Conservation (phyloP, 495 filamentous ascomycete genomes). For the Endocarpon pusillum region DNA sequence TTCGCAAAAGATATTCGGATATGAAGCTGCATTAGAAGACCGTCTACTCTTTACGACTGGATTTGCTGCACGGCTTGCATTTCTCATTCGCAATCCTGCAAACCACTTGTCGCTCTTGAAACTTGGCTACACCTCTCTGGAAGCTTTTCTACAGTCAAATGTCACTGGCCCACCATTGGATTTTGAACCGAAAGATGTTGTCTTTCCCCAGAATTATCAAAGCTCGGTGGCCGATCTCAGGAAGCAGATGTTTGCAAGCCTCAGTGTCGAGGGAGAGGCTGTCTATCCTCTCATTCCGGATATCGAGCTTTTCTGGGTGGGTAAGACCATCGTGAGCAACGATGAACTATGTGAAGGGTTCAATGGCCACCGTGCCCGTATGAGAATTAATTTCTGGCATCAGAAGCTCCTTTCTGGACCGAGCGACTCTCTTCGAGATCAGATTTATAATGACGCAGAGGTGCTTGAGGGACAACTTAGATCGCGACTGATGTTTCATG, state of each 20-base stretch:
- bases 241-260: constrained; percentile 36
- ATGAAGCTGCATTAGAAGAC: constrained; percentile 11
- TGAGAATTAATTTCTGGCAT: constrained; percentile 70
- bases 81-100: constrained; percentile 1
- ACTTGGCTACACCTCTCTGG: constrained; percentile 53
- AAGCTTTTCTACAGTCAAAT: constrained; percentile 79
- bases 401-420: constrained; percentile 73
- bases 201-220: constrained; percentile 32
- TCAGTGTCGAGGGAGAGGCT: constrained; percentile 71
- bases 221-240: constrained; percentile 20
- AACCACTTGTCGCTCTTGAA: constrained; percentile 27
- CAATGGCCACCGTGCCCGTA: constrained; percentile 22
- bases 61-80: neutral
- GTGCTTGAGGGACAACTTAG: neutral
- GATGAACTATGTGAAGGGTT: constrained; percentile 23
- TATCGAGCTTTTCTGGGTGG: constrained; percentile 65
- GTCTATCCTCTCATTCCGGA: constrained; percentile 71
- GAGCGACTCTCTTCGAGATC: constrained; percentile 43
- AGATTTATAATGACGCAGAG: constrained; percentile 32
- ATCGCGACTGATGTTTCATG: neutral
- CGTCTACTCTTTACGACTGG: neutral
- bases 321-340: constrained; percentile 46
- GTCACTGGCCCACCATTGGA: constrained; percentile 73
- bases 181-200: constrained; percentile 30
- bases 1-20: constrained; percentile 21